A percentile compares a stretch with the other conserved stretches of the same genome.
phyloP scores from a whole-genome alignment of 306 rosid species.

The Citrullus amarus region DNA sequence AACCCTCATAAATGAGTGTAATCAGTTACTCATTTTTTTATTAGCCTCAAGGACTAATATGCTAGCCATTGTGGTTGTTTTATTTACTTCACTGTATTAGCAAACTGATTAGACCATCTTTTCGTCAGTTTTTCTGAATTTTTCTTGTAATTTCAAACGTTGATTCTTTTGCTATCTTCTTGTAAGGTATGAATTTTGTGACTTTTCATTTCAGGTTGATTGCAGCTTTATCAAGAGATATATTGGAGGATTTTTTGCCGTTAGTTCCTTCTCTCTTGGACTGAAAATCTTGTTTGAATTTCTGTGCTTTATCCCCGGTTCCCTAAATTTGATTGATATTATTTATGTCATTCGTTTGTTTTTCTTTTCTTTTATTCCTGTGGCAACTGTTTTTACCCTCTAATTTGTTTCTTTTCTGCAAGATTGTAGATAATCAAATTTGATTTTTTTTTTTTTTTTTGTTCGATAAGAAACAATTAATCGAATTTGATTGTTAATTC shows the following conservation, averaged over 20 bases:
- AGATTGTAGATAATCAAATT: not conserved
- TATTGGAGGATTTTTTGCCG: slow-evolving; percentile 71
- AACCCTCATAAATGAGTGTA: too few relatives aligned
- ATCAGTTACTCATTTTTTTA: too few relatives aligned
- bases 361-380: not conserved
- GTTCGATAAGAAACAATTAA: too few relatives aligned
- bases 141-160: not conserved
- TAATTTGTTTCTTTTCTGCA: not conserved
- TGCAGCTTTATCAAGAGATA: slow-evolving; percentile 73
- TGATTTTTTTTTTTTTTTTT: too few relatives aligned
- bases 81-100: not conserved
- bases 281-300: slow-evolving; percentile 11
- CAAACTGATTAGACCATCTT: not conserved
- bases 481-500: not conserved
- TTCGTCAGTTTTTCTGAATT: not conserved
- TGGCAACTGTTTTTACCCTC: not conserved
- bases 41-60: too few relatives aligned
- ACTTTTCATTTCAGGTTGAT: slow-evolving; percentile 47
- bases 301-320: not conserved
- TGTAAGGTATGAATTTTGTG: slow-evolving; percentile 6
- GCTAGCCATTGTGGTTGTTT: not conserved
- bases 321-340: not conserved
- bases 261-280: slow-evolving; percentile 36
- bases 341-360: not conserved
- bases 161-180: not conserved